Evolutionary conservation across 139 green algal genomes (phyloP), one percentile per base, ranked within the genome.

Genomic region (Volvox africanus): DNA sequence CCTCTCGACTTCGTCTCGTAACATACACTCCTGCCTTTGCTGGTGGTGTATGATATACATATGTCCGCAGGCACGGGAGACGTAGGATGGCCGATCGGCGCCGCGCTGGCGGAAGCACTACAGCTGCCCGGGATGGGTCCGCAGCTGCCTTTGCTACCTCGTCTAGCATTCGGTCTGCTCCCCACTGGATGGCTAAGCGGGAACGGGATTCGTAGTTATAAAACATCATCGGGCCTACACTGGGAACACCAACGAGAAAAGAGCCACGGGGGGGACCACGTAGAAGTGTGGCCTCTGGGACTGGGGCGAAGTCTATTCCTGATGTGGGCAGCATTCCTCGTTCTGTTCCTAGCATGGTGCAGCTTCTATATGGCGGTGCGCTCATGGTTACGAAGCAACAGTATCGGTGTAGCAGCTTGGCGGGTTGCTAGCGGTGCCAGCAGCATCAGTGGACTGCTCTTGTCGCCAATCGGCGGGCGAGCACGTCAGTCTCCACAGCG

Each of bases 61-160:
- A 18, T 30, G 20, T 21, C 2, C 21, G 92, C 91, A 94, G 91
- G 95, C 50, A 76, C 76, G 17, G 93, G 91, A 0, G 91, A 94
- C n/a, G 83, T 96, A 14, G 95, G 89, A 12, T 98, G 97, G 97
- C 97, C 97, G 6, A 91, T 99, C 28, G 97, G 97, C 0, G 97
- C 97, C 0, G 97, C 97, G 12, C 86, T 98, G 50, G 95, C 94
- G 9, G 96, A 98, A 88, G 96, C 88, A 17, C 90, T 91, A 16
- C 81, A 79, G 20, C 89, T 96, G 26, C 91, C 93, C 14, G 90
- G 89, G 17, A 89, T 94, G 90, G 88, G 87, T 20, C 79, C 79
- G 18, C 20, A 82, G 69, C 69, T 37, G 69, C 69, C 85, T 68
- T 36, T 82, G 37, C 69, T 89, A 50, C 24, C 28, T 1, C 85